These are phyloP conservation scores for Tylopilus cervinicoccineus DNA, from an alignment of 768 basidiomycete genomes.

Conservation along the genomic window DNA sequence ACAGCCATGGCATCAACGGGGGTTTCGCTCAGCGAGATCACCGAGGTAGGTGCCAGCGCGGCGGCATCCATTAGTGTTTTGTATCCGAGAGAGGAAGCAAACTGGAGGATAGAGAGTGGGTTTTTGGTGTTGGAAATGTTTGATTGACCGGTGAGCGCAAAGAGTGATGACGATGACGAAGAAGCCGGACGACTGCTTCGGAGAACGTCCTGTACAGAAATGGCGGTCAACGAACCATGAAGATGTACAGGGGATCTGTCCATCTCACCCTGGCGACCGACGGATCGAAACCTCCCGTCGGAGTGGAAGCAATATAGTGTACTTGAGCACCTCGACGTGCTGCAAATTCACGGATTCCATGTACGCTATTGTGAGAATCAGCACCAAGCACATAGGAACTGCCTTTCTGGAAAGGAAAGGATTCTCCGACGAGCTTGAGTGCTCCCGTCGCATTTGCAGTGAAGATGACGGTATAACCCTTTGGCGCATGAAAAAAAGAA, in stretches of 20 bases:
- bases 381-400: slow-evolving; percentile 64
- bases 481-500: slow-evolving; percentile 71
- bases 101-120: slow-evolving; percentile 56
- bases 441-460: slow-evolving; percentile 78
- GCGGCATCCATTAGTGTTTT: slow-evolving; percentile 78
- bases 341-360: slow-evolving; percentile 77
- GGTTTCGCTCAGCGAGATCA: slow-evolving; percentile 58
- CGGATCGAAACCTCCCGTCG: slow-evolving; percentile 60
- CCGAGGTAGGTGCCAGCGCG: slow-evolving; percentile 70
- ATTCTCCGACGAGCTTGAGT: slow-evolving; percentile 77
- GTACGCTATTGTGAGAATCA: slow-evolving; percentile 83
- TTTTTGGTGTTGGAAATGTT: slow-evolving; percentile 78
- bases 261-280: slow-evolving; percentile 53
- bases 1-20: slow-evolving; percentile 80
- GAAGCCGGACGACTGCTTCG: slow-evolving; percentile 43
- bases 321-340: slow-evolving; percentile 49
- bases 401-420: slow-evolving; percentile 61
- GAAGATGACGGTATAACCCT: slow-evolving; percentile 77
- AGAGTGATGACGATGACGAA: slow-evolving; percentile 46
- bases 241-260: not conserved
- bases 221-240: not conserved
- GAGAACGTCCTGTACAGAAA: slow-evolving; percentile 46
- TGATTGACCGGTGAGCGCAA: slow-evolving; percentile 76
- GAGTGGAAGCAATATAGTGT: slow-evolving; percentile 61
- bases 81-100: slow-evolving; percentile 68